Base-by-base conservation (phyloP, 352 stramenopile species). In the Pythium phragmiticola region DNA sequence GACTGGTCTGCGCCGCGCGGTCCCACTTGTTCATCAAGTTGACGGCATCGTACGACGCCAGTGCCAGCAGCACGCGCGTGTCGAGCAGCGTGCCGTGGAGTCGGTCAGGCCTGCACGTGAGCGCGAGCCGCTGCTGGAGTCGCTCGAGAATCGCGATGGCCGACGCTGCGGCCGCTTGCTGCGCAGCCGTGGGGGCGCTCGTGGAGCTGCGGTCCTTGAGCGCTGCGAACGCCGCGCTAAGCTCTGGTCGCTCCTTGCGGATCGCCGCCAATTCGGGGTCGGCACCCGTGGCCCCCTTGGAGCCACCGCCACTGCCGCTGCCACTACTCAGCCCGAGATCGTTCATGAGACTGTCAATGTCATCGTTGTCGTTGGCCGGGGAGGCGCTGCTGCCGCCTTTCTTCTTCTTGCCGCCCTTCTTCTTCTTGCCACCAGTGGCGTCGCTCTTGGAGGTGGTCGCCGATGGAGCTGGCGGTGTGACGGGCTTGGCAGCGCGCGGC, bases 21-120 rank as follows among this genome's bases (percentile, higher is more conserved):
- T 63, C 57, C 33, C 26, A 57, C 47, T 63, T 63, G 57, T 63
- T 63, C 57, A 63, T 56, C 28, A 56, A 47, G 47, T 63, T 41
- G 34, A 57, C 42, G 14, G 57, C 57, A 19, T 63, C 57, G 57
- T 63, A 63, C 5, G 57, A 50, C 3, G 45, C 45, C 57, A 28
- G 42, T 8, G 47, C 57, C 37, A 63, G 7, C 7, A 57, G 19
- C 34, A 55, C 7, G 36, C 57, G 57, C 49, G 39, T 46, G 13
- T 63, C 47, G 4, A 33, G 45, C 11, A 47, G 2, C 3, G 39
- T 63, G 7, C 34, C 28, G 16, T 47, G 45, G 13, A 63, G 26
- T 19, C 51, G 48, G 49, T 54, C 48, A 0, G 58, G 48, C 11
- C 39, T 37, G 23, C 58, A 59, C 37, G 52, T 59, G 37, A 59